phyloP scores from a whole-genome alignment of 441 rosid species.

The Bocquillonia castaneifolia region DNA sequence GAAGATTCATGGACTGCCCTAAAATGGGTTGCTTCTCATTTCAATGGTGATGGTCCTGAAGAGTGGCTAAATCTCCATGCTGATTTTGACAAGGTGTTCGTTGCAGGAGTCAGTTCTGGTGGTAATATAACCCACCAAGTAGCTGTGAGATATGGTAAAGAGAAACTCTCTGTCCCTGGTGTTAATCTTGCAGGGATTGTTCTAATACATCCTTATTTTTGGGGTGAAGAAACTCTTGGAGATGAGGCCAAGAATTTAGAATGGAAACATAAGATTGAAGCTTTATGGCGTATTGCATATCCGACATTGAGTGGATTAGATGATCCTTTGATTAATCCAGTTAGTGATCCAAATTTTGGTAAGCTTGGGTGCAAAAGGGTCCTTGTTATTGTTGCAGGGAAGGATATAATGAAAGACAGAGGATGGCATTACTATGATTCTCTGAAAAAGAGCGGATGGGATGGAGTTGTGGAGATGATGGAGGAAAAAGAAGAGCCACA shows the following conservation, averaged over 20 bases:
- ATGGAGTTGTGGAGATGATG: conserved; percentile 22
- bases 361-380: conserved; percentile 22
- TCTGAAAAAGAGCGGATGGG: conserved; percentile 25
- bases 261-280: not conserved
- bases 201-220: conserved; percentile 6
- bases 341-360: not conserved
- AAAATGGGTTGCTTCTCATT: conserved; percentile 36
- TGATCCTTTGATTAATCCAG: not conserved
- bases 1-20: conserved; percentile 40
- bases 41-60: conserved; percentile 30
- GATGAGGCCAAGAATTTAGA: not conserved
- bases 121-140: conserved; percentile 38
- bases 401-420: conserved; percentile 28
- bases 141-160: conserved; percentile 16
- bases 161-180: not conserved
- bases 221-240: conserved; percentile 6
- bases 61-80: conserved; percentile 35
- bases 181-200: not conserved
- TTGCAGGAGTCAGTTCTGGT: conserved; percentile 37
- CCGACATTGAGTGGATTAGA: not conserved
- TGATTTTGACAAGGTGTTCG: conserved; percentile 28
- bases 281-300: not conserved
- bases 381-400: conserved; percentile 24
- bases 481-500: conserved; percentile 16
- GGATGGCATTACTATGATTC: conserved; percentile 31